Evolutionary conservation across 169 alveolate genomes (phyloP), one percentile per base, ranked within the genome.

Genomic region (Eimeria acervulina): DNA sequence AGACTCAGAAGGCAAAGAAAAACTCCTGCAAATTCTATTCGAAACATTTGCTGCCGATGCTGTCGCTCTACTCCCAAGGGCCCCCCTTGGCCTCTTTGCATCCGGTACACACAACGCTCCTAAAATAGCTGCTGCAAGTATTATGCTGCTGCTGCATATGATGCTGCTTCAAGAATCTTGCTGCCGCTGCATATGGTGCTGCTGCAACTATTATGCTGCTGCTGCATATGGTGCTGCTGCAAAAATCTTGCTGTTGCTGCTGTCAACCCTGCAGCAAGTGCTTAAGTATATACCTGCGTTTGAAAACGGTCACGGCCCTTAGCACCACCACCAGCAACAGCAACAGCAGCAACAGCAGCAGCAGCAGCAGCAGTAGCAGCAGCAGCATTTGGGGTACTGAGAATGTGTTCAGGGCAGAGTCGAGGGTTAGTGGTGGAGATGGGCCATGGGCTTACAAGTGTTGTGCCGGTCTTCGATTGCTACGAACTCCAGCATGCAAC

Each of bases 321-420:
- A 72, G 15, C 26, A 23, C 15, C 28, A 28, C 7, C 83, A 26
- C 15, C 83, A n/a, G 83, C 83, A 72, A 15, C 83, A 72, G 83
- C 83, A 72, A 36, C 83, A 72, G 83, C 83, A 72, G n/a, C 74
- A 63, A 23, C 74, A 63, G n/a, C 74, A 63, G 74, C 74, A 63
- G n/a, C 74, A 63, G 74, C 74, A 63, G 74, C 74, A 63, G 74
- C 74, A 63, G n/a, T 23, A 63, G 74, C n/a, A 63, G 31, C n/a
- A 10, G 74, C n/a, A 63, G 74, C 8, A 17, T 3, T 63, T 63
- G 74, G 55, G 55, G 55, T 63, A 21, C 15, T 63, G 33, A 63
- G 5, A 19, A 40, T n/a, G 66, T 68, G 42, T 38, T 38, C n/a
- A 76, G 87, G 87, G 28, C 52, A 33, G 12, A 76, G 87, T n/a